Conservation (phyloP, 306 rosid species). For the Cicer yamashitae region DNA sequence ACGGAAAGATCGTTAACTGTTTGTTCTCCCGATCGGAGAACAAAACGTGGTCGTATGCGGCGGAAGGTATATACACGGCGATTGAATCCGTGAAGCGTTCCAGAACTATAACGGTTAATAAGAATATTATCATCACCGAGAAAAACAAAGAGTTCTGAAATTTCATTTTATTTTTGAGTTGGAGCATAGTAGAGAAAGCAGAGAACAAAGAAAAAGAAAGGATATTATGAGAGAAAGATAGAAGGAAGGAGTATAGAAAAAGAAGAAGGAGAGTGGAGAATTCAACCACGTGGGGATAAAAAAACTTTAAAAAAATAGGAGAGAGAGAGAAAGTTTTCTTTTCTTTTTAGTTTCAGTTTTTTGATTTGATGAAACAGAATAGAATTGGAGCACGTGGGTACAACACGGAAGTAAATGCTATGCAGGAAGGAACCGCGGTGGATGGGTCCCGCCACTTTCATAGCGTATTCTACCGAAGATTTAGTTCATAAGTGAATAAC, state of each 20-base stretch:
- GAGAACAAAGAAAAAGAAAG: background rate
- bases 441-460: conserved; percentile 8
- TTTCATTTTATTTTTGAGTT: conserved; percentile 41
- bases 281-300: conserved; percentile 52
- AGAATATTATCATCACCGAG: conserved; percentile 5
- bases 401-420: conserved; percentile 5
- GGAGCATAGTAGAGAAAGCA: conserved; percentile 1
- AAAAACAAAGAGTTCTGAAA: background rate
- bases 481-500: too few relatives aligned
- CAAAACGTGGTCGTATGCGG: conserved; percentile 35
- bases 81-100: background rate
- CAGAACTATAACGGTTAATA: background rate
- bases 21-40: conserved; percentile 36
- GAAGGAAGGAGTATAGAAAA: background rate
- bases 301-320: background rate
- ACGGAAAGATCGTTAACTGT: background rate
- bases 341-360: background rate
- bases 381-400: conserved; percentile 53
- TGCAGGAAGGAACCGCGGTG: conserved; percentile 8
- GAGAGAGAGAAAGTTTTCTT: conserved; percentile 10
- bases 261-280: conserved; percentile 4
- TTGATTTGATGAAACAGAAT: background rate
- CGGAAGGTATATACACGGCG: conserved; percentile 39
- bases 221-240: background rate
- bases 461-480: background rate